Percentiles rank a stretch among this genome's conserved stretches.
These are phyloP conservation scores for Trichoderma cornu-damae DNA, from an alignment of 2,329 filamentous ascomycete genomes.

Conservation along the genomic window DNA sequence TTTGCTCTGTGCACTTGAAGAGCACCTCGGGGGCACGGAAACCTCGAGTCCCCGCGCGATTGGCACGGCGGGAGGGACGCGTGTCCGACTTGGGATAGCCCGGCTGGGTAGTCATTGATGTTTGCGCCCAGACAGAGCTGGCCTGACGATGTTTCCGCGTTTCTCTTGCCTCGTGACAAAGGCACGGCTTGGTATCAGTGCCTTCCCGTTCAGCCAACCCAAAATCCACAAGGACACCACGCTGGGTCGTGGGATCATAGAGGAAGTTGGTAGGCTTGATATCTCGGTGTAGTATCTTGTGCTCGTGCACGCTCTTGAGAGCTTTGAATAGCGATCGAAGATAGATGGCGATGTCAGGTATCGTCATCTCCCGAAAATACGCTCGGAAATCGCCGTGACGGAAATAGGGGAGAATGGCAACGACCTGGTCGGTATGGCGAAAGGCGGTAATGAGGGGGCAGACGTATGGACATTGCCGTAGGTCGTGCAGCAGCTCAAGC, in stretches of 20 bases:
- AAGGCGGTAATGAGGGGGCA: slow-evolving; percentile 98
- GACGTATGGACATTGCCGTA: slow-evolving; percentile 76
- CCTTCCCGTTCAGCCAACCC: slow-evolving; percentile 86
- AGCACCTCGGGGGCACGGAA: slow-evolving; percentile 96
- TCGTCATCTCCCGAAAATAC: slow-evolving; percentile 87
- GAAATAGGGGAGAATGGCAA: slow-evolving; percentile 93
- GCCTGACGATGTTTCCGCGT: slow-evolving; percentile 58
- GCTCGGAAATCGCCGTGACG: slow-evolving; percentile 90
- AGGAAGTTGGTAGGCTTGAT: slow-evolving; percentile 98
- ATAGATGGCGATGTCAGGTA: slow-evolving; percentile 83
- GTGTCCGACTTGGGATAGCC: slow-evolving; percentile 89
- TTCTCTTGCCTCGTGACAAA: slow-evolving; percentile 64
- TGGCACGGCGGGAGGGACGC: slow-evolving; percentile 81
- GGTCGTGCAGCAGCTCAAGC: slow-evolving; percentile 83
- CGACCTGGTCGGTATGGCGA: slow-evolving; percentile 85
- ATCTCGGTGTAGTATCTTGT: slow-evolving; percentile 84
- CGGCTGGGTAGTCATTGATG: slow-evolving; percentile 45
- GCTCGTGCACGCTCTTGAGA: slow-evolving; percentile 73
- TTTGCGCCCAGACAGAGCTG: slow-evolving; percentile 52
- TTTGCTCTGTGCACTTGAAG: slow-evolving; percentile 95
- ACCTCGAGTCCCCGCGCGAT: slow-evolving; percentile 88
- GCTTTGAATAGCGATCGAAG: slow-evolving; percentile 84
- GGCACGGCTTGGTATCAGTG: slow-evolving; percentile 70
- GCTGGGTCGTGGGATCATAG: slow-evolving; percentile 73
- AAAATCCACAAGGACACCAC: slow-evolving; percentile 96